phyloP scores from a whole-genome alignment of 2,329 filamentous ascomycete genomes.

The Chaetomium olivaceum region DNA sequence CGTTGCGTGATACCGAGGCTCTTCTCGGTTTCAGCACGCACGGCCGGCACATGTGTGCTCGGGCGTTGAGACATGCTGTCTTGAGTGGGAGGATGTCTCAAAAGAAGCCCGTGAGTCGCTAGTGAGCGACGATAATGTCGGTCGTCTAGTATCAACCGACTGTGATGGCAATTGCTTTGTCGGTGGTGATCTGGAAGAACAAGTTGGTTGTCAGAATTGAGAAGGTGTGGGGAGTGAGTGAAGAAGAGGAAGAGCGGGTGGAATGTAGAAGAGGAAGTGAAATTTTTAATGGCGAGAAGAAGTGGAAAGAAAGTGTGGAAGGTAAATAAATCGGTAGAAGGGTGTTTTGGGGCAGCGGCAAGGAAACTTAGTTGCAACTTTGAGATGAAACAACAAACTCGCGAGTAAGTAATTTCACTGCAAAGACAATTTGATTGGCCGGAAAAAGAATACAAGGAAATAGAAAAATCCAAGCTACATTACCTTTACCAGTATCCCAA shows the following conservation, averaged over 20 bases:
- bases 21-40: constrained; percentile 38
- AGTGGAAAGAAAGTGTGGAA: neutral
- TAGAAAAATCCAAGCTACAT: neutral
- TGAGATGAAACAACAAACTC: neutral
- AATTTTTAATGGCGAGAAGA: neutral
- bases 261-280: constrained; percentile 6
- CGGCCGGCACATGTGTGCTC: constrained; percentile 34
- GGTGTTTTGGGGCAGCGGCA: neutral
- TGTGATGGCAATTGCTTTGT: constrained; percentile 13
- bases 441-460: neutral
- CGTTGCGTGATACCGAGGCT: constrained; percentile 46
- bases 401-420: neutral
- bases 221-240: neutral
- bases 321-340: neutral
- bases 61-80: constrained; percentile 32
- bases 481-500: constrained; percentile 20
- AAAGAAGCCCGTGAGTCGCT: constrained; percentile 11
- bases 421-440: neutral
- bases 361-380: neutral
- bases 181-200: neutral
- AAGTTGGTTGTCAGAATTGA: constrained; percentile 3
- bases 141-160: constrained; percentile 13
- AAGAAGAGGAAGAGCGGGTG: neutral
- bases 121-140: constrained; percentile 1
- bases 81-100: constrained; percentile 17